Evolutionary conservation across 1,284 basidiomycete genomes (phyloP).

Genomic region (Malassezia yamatoensis): DNA sequence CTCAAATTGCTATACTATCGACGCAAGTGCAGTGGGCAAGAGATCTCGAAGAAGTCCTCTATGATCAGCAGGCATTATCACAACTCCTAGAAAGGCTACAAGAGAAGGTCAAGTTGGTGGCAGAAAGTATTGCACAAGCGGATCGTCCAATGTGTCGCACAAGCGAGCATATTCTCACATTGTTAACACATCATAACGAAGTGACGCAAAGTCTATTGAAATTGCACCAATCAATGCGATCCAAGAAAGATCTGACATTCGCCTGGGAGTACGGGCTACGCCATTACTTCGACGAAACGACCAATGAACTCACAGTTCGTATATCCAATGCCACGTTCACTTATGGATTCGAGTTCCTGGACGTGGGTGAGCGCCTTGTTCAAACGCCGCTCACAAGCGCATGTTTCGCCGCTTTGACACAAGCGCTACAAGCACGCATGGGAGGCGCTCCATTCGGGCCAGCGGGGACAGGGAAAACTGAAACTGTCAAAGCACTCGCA

Average conservation of each 20-base stretch:
- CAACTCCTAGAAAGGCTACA: conserved; percentile 54
- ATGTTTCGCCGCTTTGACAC: conserved; percentile 90
- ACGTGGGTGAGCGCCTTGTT: conserved; percentile 89
- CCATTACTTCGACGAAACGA: conserved; percentile 62
- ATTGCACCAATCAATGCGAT: conserved; percentile 57
- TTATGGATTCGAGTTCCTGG: conserved; percentile 98
- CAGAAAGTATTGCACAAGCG: conserved; percentile 86
- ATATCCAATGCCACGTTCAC: conserved; percentile 88
- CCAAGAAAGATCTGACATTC: conserved; percentile 52
- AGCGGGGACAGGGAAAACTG: conserved; percentile 98
- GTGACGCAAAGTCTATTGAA: conserved; percentile 72
- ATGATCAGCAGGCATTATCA: conserved; percentile 68
- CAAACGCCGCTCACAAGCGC: conserved; percentile 97
- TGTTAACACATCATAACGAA: conserved; percentile 94
- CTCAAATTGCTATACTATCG: conserved; percentile 87
- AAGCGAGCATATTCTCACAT: conserved; percentile 97
- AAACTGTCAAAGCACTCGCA: conserved; percentile 96
- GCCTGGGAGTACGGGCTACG: conserved; percentile 98
- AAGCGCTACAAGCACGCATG: conserved; percentile 84
- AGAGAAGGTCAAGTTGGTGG: conserved; percentile 53
- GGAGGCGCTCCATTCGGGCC: conserved; percentile 97
- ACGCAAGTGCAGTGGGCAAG: conserved; percentile 88
- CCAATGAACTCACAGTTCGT: conserved; percentile 46
- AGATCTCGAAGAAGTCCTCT: conserved; percentile 69
- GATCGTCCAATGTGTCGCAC: conserved; percentile 79